phyloP scores from a whole-genome alignment of 2,329 filamentous ascomycete species.

The Xylaria sp. region DNA sequence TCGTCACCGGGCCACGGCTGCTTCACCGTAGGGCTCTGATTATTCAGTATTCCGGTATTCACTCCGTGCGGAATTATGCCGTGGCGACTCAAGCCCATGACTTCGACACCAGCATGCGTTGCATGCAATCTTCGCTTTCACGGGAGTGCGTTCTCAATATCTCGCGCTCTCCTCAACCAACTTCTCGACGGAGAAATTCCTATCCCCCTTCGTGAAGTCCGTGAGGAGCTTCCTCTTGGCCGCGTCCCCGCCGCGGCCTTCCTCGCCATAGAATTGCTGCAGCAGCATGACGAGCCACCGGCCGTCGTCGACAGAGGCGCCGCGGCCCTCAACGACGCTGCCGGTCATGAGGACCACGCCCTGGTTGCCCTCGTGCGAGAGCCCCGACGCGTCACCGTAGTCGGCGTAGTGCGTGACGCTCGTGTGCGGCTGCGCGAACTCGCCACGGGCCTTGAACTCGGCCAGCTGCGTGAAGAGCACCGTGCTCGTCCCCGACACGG shows the following conservation, averaged over 20 bases:
- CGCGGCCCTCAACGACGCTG: constrained; percentile 77
- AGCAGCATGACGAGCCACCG: constrained; percentile 91
- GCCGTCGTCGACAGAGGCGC: constrained; percentile 83
- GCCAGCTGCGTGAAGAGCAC: constrained; percentile 95
- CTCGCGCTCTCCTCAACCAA: constrained; percentile 91
- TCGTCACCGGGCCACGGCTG: neutral
- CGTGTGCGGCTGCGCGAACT: constrained; percentile 92
- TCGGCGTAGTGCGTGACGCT: constrained; percentile 93
- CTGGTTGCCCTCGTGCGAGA: constrained; percentile 66
- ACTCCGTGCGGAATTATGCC: neutral
- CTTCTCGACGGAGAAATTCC: constrained; percentile 82
- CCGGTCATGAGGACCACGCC: constrained; percentile 90
- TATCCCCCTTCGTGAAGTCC: constrained; percentile 84
- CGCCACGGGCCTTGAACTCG: constrained; percentile 90
- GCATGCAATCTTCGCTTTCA: neutral
- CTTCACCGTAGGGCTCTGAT: neutral
- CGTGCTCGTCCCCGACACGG: constrained; percentile 70
- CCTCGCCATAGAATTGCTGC: constrained; percentile 86
- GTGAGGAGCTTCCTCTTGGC: constrained; percentile 78
- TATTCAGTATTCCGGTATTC: neutral
- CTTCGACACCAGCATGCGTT: neutral
- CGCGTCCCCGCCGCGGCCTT: constrained; percentile 66
- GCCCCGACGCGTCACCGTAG: constrained; percentile 54
- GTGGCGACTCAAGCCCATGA: neutral
- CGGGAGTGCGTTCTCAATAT: constrained; percentile 51